phyloP scores from a whole-genome alignment of 345 rosid species.

The Rhodamnia argentea region DNA sequence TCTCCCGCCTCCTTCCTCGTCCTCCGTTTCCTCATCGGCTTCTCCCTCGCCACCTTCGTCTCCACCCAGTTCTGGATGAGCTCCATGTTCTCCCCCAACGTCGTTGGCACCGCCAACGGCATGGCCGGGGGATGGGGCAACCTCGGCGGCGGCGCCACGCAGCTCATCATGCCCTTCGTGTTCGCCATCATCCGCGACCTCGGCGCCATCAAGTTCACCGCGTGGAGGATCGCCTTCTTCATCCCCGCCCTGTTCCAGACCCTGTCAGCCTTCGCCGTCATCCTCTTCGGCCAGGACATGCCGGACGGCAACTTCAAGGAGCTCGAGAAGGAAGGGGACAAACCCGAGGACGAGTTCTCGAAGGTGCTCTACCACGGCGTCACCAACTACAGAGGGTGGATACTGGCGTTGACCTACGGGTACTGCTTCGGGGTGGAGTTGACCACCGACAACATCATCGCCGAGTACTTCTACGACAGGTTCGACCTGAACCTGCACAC shows the following conservation, averaged over 20 bases:
- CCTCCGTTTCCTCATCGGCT: conserved; percentile 65
- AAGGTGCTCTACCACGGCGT: conserved; percentile 37
- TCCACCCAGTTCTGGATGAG: conserved; percentile 99
- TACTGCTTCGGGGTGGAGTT: conserved; percentile 91
- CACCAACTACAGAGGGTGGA: conserved; percentile 81
- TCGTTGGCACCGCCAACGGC: conserved; percentile 78
- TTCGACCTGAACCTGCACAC: conserved; percentile 62
- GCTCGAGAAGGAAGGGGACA: conserved; percentile 60
- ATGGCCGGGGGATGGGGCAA: conserved; percentile 87
- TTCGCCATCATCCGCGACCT: conserved; percentile 36
- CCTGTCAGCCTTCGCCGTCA: conserved; percentile 52
- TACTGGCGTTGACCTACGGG: conserved; percentile 76
- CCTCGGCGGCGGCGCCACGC: no score
- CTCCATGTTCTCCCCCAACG: conserved; percentile 66
- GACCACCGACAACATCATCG: conserved; percentile 73
- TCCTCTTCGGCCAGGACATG: conserved; percentile 71
- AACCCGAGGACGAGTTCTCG: conserved; percentile 44
- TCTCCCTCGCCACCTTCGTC: conserved; percentile 74
- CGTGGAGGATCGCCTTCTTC: conserved; percentile 85
- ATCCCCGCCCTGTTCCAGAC: conserved; percentile 76
- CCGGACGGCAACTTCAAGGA: conserved; percentile 61
- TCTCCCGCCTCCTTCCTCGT: conserved; percentile 65
- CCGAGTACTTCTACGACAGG: conserved; percentile 80
- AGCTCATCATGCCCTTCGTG: conserved; percentile 81
- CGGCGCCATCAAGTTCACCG: conserved; percentile 65